Base-by-base conservation (phyloP, 768 basidiomycete species). In the Lactarius vividus region DNA sequence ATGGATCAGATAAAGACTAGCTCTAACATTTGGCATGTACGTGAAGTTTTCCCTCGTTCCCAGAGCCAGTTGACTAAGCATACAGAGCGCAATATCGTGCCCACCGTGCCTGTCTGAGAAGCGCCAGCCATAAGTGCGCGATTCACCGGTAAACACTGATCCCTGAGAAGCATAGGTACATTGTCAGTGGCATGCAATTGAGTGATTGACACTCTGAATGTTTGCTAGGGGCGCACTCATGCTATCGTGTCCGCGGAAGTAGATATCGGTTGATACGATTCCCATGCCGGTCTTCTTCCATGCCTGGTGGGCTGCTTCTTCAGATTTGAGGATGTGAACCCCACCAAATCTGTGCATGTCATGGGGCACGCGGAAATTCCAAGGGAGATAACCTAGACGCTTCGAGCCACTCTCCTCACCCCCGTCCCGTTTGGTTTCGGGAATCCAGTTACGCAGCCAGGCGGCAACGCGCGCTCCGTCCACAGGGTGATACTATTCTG, bases 191-290 rank as follows among this genome's bases (percentile, higher is more conserved):
- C 44, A 46, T 8, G 44, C 44, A 46, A 46, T 26, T 26, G 46
- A 26, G 46, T 65, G 52, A 55, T 55, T 60, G 64, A 65, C 53
- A 60, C 23, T n/a, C n/a, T 60, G 64, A 65, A 42, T 23, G 23
- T 42, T 55, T 42, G 31, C 40, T 29, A 44, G 42, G 10, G 4
- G 26, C 23, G 39, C 10, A 23, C 44, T 46, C 44, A n/a, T n/a
- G 44, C 46, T 6, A 23, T 26, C 46, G 46, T 13, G 5, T 49
- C 46, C 46, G 46, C 46, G 46, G 46, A 26, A 49, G 46, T 49
- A 26, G 46, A 49, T 49, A 55, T 55, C 53, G 53, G 53, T 20
- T 55, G 26, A 44, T 26, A 15, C 11, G 26, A 40, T 59, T 33
- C 63, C 49, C 57, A 56, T 33, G 57, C 37, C 57, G 37, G 57